These are phyloP conservation scores for Tylopilus balloui DNA, from an alignment of 768 basidiomycete genomes.

Conservation along the genomic window DNA sequence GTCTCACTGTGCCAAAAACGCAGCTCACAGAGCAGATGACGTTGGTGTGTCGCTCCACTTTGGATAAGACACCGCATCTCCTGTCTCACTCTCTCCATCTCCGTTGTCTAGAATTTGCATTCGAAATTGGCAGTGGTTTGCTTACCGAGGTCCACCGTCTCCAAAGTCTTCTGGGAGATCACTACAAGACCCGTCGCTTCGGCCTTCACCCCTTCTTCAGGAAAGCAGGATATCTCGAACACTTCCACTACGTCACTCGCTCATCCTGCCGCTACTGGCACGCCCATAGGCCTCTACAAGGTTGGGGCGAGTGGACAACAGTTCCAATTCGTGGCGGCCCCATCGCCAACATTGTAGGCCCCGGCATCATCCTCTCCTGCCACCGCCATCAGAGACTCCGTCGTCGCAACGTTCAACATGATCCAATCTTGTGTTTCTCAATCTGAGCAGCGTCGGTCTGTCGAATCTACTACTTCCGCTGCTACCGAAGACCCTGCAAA, in stretches of 20 bases:
- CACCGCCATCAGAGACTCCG: constrained; percentile 49
- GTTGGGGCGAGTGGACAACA: constrained; percentile 54
- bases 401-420: constrained; percentile 39
- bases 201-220: constrained; percentile 22
- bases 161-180: constrained; percentile 85
- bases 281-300: constrained; percentile 47
- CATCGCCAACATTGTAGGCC: constrained; percentile 32
- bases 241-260: constrained; percentile 33
- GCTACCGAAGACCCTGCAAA: constrained; percentile 43
- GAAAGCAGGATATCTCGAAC: constrained; percentile 24
- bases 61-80: constrained; percentile 6
- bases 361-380: constrained; percentile 31
- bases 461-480: constrained; percentile 64
- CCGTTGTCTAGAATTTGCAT: constrained; percentile 77
- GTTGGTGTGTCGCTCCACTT: constrained; percentile 55
- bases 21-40: constrained; percentile 84
- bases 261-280: constrained; percentile 28
- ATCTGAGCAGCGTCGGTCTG: constrained; percentile 63
- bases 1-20: constrained; percentile 86
- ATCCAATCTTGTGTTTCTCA: constrained; percentile 47
- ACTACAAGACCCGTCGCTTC: constrained; percentile 59
- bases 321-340: constrained; percentile 58
- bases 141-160: constrained; percentile 88
- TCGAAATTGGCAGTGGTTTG: constrained; percentile 92
- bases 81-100: constrained; percentile 12